These are phyloP conservation scores for Yarrowia galli DNA, from an alignment of 1,139 yeast species.

Conservation along the genomic window DNA sequence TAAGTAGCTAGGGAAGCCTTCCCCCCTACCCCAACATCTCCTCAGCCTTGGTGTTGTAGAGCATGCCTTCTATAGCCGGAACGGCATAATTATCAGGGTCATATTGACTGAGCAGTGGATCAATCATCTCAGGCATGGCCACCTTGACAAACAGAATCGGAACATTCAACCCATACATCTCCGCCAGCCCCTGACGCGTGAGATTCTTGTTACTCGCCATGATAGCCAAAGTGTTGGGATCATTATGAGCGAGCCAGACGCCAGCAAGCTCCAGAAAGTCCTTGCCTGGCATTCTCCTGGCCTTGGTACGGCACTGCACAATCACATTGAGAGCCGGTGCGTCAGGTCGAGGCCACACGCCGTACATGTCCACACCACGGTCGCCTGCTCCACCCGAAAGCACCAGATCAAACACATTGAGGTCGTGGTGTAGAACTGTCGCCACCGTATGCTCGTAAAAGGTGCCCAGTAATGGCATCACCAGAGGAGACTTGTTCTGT, in stretches of 20 bases:
- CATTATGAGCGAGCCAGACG: slow-evolving; percentile 22
- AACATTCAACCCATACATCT: slow-evolving; percentile 13
- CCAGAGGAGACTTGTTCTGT: slow-evolving; percentile 29
- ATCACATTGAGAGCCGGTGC: slow-evolving; percentile 15
- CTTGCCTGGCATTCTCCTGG: slow-evolving; percentile 24
- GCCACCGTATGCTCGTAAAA: slow-evolving; percentile 37
- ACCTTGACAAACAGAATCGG: slow-evolving; percentile 31
- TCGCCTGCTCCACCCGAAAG: slow-evolving; percentile 32
- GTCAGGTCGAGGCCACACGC: slow-evolving; percentile 19
- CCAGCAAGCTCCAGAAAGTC: slow-evolving; percentile 31
- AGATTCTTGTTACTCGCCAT: slow-evolving; percentile 28
- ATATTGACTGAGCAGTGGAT: slow-evolving; percentile 24
- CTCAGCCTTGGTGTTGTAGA: slow-evolving; percentile 25
- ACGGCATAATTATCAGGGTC: slow-evolving; percentile 27
- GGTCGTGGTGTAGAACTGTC: slow-evolving; percentile 16
- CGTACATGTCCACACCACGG: slow-evolving; percentile 29
- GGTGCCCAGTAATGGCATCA: slow-evolving; percentile 17
- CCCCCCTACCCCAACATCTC: slow-evolving; percentile 13
- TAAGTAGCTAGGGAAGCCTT: too few species aligned
- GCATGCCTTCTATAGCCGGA: slow-evolving; percentile 30
- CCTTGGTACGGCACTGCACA: slow-evolving; percentile 33
- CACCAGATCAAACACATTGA: slow-evolving; percentile 16
- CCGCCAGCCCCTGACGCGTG: slow-evolving; percentile 26
- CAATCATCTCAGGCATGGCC: slow-evolving; percentile 13
- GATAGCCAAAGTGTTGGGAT: slow-evolving; percentile 21